Conservation (phyloP, 371 early-diverging fungal species). For the Dichotomocladium elegans region DNA sequence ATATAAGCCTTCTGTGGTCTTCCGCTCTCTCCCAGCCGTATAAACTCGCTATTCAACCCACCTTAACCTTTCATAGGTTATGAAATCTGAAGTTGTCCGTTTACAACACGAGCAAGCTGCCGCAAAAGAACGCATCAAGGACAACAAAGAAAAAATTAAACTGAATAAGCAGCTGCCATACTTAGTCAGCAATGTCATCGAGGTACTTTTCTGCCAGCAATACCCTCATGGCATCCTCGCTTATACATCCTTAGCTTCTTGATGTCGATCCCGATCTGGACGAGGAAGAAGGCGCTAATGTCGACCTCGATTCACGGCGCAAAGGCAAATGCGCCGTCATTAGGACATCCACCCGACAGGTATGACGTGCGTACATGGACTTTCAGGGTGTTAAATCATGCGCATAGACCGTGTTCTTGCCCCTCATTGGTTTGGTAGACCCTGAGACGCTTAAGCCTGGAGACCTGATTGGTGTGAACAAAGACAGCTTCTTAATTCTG, state of each 20-base stretch:
- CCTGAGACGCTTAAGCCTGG: constrained; percentile 93
- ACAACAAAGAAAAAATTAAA: constrained; percentile 99
- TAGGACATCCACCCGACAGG: constrained; percentile 95
- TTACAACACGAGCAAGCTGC: constrained; percentile 86
- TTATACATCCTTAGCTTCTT: constrained; percentile 59
- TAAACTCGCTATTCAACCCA: not conserved
- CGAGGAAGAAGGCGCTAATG: constrained; percentile 92
- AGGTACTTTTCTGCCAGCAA: constrained; percentile 50
- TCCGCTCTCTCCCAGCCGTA: too few relatives aligned
- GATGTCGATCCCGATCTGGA: constrained; percentile 90
- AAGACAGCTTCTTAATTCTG: constrained; percentile 98
- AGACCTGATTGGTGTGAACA: constrained; percentile 99
- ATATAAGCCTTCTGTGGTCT: too few relatives aligned
- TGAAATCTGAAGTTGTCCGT: constrained; percentile 87
- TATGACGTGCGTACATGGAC: constrained; percentile 19
- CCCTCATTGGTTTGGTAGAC: constrained; percentile 98
- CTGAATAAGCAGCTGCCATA: constrained; percentile 99
- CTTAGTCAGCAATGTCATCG: constrained; percentile 98
- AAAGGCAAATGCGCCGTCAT: constrained; percentile 98
- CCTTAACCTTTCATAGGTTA: constrained; percentile 51
- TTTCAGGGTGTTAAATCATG: not conserved
- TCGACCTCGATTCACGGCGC: constrained; percentile 88
- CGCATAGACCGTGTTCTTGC: constrained; percentile 90
- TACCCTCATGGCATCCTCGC: not conserved
- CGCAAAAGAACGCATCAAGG: constrained; percentile 94